Evolutionary conservation across 257 asterid genomes (phyloP), one percentile per base, ranked within the genome.

Genomic region (Gynochthodes officinalis): DNA sequence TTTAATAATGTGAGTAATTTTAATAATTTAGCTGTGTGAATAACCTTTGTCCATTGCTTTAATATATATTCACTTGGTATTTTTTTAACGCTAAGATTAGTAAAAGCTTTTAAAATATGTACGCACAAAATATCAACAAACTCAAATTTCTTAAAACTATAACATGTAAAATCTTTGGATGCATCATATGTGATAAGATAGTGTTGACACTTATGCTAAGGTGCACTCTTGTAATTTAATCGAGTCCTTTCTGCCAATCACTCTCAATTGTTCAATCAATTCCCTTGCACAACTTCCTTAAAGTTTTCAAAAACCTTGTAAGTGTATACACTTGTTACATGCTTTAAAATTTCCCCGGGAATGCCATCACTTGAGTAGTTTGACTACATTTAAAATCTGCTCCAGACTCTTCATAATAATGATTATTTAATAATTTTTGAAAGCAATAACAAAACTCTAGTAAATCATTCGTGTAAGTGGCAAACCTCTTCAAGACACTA

Each of bases 281-380:
- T 13, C 73, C 46, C 21, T 61, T 68, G 15, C 52, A 28, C 16
- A 73, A 15, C 40, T 73, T 35, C 53, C 12, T 63, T 48, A 21
- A 52, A 73, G 32, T 21, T 3, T 28, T 53, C 35, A 66, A 67
- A 78, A 1, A 68, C 48, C 23, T 67, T 46, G 23, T 42, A 61
- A 0, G 75, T 78, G 35, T 73, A 74, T 7, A 74, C 49, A 5
- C 32, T 48, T 11, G 46, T 27, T 27, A 39, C 63, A 73, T 79
- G 79, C n/a, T 49, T 66, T 3, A 74, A 28, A 23, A 61, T 73
- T 61, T 27, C n/a, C 66, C 10, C 0, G 61, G 55, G 23, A 71
- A 67, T 40, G 72, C 35, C 50, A 37, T 13, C 0, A 39, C 23
- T 5, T 60, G 65, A 21, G 33, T 44, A 23, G 61, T 63, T 42